These are phyloP conservation scores for Xylogone sp. DNA, from an alignment of 2,329 filamentous ascomycete species.

Conservation along the genomic window DNA sequence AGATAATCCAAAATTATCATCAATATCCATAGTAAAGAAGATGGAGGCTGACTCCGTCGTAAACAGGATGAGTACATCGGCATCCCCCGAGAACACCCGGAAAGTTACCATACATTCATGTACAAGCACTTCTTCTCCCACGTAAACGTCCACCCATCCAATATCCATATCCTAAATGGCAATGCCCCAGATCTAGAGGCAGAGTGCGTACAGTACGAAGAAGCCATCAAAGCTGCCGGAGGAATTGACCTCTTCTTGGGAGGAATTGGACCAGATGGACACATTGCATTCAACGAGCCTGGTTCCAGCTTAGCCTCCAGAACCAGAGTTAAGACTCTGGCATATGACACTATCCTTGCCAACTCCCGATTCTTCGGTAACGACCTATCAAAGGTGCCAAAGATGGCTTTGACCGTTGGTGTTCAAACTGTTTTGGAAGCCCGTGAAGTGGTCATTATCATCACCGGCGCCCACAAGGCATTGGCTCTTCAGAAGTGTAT, in stretches of 20 bases:
- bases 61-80: conserved; percentile 81
- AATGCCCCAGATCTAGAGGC: conserved; percentile 72
- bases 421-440: conserved; percentile 81
- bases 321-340: conserved; percentile 81
- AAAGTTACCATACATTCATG: conserved; percentile 91
- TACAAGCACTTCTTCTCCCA: conserved; percentile 88
- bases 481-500: conserved; percentile 75
- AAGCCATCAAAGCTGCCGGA: conserved; percentile 67
- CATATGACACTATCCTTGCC: conserved; percentile 81
- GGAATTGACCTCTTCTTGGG: conserved; percentile 85
- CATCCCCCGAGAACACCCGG: conserved; percentile 75
- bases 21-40: no score
- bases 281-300: conserved; percentile 89
- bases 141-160: conserved; percentile 75
- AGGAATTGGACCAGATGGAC: conserved; percentile 80
- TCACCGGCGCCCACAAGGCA: conserved; percentile 77
- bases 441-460: conserved; percentile 77
- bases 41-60: neutral
- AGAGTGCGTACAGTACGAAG: conserved; percentile 77
- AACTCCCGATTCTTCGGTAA: conserved; percentile 83
- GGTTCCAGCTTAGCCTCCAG: conserved; percentile 73
- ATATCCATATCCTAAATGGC: conserved; percentile 81
- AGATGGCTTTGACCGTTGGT: conserved; percentile 80
- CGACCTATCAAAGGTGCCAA: conserved; percentile 69
- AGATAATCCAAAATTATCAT: neutral